Percentiles rank a stretch among this genome's conserved stretches.
phyloP scores from a whole-genome alignment of 1,284 basidiomycete species.

The Irpex sp. region DNA sequence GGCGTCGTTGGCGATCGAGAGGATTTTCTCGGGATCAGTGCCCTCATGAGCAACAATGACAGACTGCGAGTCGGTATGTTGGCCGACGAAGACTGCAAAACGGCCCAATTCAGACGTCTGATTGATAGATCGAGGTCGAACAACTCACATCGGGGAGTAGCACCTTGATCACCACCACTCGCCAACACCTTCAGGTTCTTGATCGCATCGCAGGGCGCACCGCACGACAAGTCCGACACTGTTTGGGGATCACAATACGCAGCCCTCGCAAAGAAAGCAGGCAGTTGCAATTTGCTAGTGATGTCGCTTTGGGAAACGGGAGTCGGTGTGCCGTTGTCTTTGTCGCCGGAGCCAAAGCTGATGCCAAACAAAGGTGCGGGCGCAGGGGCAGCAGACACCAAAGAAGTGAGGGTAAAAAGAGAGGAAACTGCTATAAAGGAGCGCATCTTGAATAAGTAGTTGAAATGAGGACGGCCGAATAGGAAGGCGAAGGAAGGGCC shows the following conservation, averaged over 20 bases:
- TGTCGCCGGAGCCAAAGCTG: conserved; percentile 16
- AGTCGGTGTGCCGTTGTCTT: conserved; percentile 11
- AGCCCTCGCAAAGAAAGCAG: conserved; percentile 36
- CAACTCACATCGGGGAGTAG: conserved; percentile 31
- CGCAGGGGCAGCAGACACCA: conserved; percentile 15
- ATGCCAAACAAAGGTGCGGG: conserved; percentile 23
- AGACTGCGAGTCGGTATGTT: conserved; percentile 33
- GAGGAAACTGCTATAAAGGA: not conserved
- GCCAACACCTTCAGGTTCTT: conserved; percentile 30
- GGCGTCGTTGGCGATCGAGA: conserved; percentile 42
- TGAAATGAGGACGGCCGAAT: not conserved
- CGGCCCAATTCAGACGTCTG: not conserved
- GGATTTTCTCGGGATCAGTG: conserved; percentile 36
- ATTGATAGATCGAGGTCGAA: not conserved
- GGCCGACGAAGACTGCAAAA: conserved; percentile 36
- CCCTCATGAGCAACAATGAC: conserved; percentile 49
- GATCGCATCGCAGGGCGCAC: conserved; percentile 31
- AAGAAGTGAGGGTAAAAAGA: not conserved
- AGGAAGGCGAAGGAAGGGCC: not conserved
- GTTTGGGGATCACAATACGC: conserved; percentile 33
- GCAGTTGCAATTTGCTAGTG: conserved; percentile 29
- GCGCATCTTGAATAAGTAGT: not conserved
- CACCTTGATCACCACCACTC: conserved; percentile 35
- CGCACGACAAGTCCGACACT: conserved; percentile 30
- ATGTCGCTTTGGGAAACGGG: conserved; percentile 21